Evolutionary conservation across 2,329 filamentous ascomycete species (phyloP), one percentile per base, ranked within the genome.

Genomic region (Cordyceps militaris): DNA sequence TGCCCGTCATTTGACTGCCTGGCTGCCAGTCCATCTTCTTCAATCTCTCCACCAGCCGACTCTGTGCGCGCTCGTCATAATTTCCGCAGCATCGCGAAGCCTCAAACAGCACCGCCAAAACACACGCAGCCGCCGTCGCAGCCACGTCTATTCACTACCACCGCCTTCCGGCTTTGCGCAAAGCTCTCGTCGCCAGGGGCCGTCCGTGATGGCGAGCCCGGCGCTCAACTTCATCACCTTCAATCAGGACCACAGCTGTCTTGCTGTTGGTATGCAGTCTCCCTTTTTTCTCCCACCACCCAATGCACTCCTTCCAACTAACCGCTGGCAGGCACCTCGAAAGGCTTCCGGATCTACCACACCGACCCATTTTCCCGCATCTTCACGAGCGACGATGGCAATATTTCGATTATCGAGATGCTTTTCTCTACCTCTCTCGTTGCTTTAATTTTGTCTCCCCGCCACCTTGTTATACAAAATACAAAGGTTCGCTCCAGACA

Each of bases 221-320:
- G 77, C 85, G 50, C 91, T 97, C 78, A 99, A 99, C 75, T 99
- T 96, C 76, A 91, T 99, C 67, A 97, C 93, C 43, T 99, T 97
- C 76, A 99, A 99, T 75, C 94, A 99, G 79, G 94, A 99, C 79
- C 91, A 96, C 78, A 96, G 89, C 81, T 93, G 93, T 73, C 81
- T 99, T 63, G 93, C 93, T 76, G 92, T 99, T 66, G 93, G 91
- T 91, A 79, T 55, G 3, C 2, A 2, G 3, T 16, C 24, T 24
- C 36, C 16, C 11, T 13, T 11, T 30, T 16, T 24, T n/a, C 14
- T n/a, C 28, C 13, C 14, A 16, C 3, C n/a, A 19, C n/a, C 28
- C 28, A 32, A 32, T 6, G 28, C 38, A 19, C n/a, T 16, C 38
- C 9, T 32, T 56, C 13, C 24, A 36, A 52, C 40, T 53, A 8